phyloP scores from a whole-genome alignment of 495 filamentous ascomycete genomes.

The Podospora comata region DNA sequence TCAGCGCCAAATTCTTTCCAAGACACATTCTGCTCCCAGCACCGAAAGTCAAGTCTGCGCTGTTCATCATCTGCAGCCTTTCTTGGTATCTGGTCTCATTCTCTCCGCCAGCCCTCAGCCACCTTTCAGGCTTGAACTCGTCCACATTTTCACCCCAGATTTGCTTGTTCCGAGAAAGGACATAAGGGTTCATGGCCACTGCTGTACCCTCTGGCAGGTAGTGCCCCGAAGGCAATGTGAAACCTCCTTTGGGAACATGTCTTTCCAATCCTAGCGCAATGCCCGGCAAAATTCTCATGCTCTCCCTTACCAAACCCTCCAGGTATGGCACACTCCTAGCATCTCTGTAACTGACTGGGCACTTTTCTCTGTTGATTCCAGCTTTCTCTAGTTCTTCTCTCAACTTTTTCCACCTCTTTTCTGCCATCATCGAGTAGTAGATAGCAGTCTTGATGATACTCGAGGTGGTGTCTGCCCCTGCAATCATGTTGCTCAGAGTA shows the following conservation, averaged over 20 bases:
- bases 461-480: conserved; percentile 55
- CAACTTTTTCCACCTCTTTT: conserved; percentile 31
- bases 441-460: conserved; percentile 48
- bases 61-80: conserved; percentile 32
- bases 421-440: conserved; percentile 49
- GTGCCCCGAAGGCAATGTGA: conserved; percentile 35
- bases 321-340: conserved; percentile 38
- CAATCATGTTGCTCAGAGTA: conserved; percentile 40
- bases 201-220: conserved; percentile 33
- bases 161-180: conserved; percentile 35
- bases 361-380: conserved; percentile 1
- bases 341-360: conserved; percentile 19
- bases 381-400: conserved; percentile 39
- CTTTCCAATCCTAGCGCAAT: conserved; percentile 46
- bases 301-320: conserved; percentile 54
- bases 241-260: conserved; percentile 43
- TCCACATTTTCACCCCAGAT: conserved; percentile 50
- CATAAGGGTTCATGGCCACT: conserved; percentile 45
- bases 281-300: conserved; percentile 49
- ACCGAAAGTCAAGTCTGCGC: conserved; percentile 41
- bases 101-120: conserved; percentile 39
- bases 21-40: conserved; percentile 40
- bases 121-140: conserved; percentile 52
- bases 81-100: conserved; percentile 25
- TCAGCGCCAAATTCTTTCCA: conserved; percentile 41